Evolutionary conservation across 352 stramenopile genomes (phyloP).

Genomic region (Hyaloperonospora arabidopsidis): DNA sequence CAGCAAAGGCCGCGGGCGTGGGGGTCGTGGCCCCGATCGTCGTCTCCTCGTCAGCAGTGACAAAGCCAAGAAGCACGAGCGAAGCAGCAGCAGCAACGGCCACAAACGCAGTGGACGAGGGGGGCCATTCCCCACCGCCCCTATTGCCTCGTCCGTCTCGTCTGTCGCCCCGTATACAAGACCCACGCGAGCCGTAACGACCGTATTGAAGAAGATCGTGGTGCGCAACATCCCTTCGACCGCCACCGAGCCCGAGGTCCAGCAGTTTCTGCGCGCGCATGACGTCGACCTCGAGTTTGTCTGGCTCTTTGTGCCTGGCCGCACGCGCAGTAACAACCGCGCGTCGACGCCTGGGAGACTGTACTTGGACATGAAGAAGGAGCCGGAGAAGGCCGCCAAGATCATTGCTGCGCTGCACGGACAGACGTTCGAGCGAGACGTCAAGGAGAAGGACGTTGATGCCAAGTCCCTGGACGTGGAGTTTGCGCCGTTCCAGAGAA

Average conservation of each 20-base stretch:
- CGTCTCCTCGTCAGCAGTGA: constrained; percentile 4
- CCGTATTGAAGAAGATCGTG: constrained; percentile 57
- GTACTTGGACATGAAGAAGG: constrained; percentile 73
- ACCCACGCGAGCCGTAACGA: constrained; percentile 36
- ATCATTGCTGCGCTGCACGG: constrained; percentile 53
- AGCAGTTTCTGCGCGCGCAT: constrained; percentile 30
- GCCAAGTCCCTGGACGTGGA: constrained; percentile 42
- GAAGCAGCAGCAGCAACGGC: constrained; percentile 10
- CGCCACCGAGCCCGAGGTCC: constrained; percentile 32
- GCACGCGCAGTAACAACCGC: constrained; percentile 49
- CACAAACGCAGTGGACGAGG: constrained; percentile 23
- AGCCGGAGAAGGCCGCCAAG: constrained; percentile 37
- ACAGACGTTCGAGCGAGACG: constrained; percentile 26
- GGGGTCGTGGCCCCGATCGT: constrained; percentile 15
- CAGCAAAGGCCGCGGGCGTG: constrained; percentile 27
- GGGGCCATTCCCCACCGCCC: constrained; percentile 2
- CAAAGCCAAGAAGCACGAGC: constrained; percentile 26
- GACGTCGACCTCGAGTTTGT: constrained; percentile 33
- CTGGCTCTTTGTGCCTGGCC: constrained; percentile 62
- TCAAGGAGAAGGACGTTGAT: constrained; percentile 29
- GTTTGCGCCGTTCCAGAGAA: constrained; percentile 73
- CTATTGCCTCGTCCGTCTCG: too few species aligned
- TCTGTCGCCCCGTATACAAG: constrained; percentile 11
- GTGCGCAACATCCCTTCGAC: constrained; percentile 57
- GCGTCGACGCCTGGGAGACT: constrained; percentile 36